phyloP scores from a whole-genome alignment of 164 flowering plant species.

The Macadamia integrifolia region DNA sequence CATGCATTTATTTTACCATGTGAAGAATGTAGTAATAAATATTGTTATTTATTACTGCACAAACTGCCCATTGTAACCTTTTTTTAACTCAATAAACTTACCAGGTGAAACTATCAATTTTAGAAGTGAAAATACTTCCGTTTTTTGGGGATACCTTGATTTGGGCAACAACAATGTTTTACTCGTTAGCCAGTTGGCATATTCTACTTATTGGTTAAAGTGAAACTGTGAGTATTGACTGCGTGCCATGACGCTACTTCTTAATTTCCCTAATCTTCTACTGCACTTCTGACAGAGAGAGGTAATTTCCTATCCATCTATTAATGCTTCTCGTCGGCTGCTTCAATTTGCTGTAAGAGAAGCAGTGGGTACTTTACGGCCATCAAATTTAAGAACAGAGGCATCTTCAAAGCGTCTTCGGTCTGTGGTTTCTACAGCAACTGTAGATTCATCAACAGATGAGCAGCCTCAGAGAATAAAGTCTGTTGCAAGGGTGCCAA shows the following conservation, averaged over 20 bases:
- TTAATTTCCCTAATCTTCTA: constrained; percentile 7
- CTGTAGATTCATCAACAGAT: constrained; percentile 27
- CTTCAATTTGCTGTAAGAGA: constrained; percentile 95
- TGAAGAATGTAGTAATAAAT: no score
- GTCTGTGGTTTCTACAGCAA: constrained; percentile 71
- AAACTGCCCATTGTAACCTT: no score
- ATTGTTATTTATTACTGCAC: no score
- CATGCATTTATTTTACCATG: no score
- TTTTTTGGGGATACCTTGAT: neutral
- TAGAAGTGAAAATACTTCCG: neutral
- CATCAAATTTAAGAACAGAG: constrained; percentile 32
- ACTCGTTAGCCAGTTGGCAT: no score
- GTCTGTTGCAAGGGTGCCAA: constrained; percentile 50
- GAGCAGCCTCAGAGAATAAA: constrained; percentile 40
- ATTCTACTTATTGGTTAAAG: neutral
- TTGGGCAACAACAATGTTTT: neutral
- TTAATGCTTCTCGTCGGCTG: constrained; percentile 64
- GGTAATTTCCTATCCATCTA: constrained; percentile 26
- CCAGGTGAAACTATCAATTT: neutral
- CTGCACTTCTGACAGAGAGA: constrained; percentile 44
- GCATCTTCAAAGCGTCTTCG: constrained; percentile 70
- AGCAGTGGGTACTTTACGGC: constrained; percentile 59
- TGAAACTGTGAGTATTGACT: neutral
- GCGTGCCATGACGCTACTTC: neutral
- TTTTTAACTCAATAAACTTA: no score